phyloP scores from a whole-genome alignment of 2,329 filamentous ascomycete genomes.

The Alternaria arbusti region DNA sequence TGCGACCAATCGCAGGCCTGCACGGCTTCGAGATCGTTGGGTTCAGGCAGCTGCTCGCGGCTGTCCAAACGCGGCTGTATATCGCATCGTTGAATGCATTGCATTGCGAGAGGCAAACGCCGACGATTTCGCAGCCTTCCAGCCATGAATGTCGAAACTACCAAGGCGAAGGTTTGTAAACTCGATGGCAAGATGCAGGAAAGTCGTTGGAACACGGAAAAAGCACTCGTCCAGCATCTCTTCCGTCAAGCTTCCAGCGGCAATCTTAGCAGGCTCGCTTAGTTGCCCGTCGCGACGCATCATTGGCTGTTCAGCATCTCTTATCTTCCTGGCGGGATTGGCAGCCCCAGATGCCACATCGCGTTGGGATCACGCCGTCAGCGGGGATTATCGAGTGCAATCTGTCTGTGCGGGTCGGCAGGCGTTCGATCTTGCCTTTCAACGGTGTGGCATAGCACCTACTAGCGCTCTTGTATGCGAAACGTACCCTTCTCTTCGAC shows the following conservation, averaged over 20 bases:
- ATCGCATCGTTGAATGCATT: neutral
- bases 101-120: neutral
- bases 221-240: conserved; percentile 10
- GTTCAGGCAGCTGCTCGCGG: neutral
- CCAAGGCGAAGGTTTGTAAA: neutral
- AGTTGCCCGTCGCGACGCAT: neutral
- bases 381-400: neutral
- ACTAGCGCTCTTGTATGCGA: neutral
- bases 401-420: neutral
- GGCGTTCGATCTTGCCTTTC: neutral
- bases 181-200: conserved; percentile 6
- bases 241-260: conserved; percentile 18
- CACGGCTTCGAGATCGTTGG: neutral
- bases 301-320: conserved; percentile 11
- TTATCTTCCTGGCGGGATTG: conserved; percentile 24
- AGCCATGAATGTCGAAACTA: neutral
- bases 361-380: neutral
- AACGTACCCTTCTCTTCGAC: neutral
- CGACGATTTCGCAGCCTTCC: neutral
- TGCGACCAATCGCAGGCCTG: neutral
- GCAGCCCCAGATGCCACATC: neutral
- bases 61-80: neutral
- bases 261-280: conserved; percentile 11
- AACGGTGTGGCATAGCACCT: neutral
- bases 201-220: conserved; percentile 14